Evolutionary conservation across 345 rosid genomes (phyloP).

Genomic region (Euphorbia lathyris): DNA sequence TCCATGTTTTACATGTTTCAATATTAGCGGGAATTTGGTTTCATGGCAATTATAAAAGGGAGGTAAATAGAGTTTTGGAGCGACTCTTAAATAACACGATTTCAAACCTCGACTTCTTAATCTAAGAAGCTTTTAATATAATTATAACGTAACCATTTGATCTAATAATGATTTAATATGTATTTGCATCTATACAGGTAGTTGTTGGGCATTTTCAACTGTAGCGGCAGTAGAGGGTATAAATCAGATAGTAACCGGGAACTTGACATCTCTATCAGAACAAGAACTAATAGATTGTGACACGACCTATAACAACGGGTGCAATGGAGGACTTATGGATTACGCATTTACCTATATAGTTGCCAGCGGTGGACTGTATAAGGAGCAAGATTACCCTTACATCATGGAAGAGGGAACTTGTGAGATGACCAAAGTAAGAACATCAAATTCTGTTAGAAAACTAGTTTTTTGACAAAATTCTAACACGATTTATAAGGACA

Average conservation of each 20-base stretch:
- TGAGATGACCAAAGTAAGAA: slow-evolving; percentile 21
- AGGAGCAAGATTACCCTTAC: slow-evolving; percentile 30
- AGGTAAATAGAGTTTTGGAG: no score
- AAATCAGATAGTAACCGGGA: slow-evolving; percentile 28
- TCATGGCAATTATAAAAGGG: no score
- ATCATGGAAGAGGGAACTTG: slow-evolving; percentile 34
- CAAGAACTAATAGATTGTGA: slow-evolving; percentile 35
- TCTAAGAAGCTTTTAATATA: no score
- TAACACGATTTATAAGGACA: no score
- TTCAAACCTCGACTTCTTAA: no score
- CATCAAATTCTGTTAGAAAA: no score
- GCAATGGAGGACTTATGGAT: slow-evolving; percentile 36
- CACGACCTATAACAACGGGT: slow-evolving; percentile 21
- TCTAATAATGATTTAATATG: not conserved
- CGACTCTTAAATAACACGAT: no score
- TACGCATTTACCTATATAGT: slow-evolving; percentile 29
- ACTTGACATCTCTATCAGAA: slow-evolving; percentile 30
- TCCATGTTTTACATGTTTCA: no score
- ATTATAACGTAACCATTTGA: no score
- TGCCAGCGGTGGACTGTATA: slow-evolving; percentile 25
- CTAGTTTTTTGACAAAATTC: no score
- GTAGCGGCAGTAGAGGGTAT: slow-evolving; percentile 33
- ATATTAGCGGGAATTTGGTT: no score
- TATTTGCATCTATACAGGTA: slow-evolving; percentile 14
- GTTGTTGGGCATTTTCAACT: slow-evolving; percentile 36